A percentile compares a stretch with the other conserved stretches of the same genome.
Evolutionary conservation across 1,284 basidiomycete genomes (phyloP).

Genomic region (Marasmius fiardii): DNA sequence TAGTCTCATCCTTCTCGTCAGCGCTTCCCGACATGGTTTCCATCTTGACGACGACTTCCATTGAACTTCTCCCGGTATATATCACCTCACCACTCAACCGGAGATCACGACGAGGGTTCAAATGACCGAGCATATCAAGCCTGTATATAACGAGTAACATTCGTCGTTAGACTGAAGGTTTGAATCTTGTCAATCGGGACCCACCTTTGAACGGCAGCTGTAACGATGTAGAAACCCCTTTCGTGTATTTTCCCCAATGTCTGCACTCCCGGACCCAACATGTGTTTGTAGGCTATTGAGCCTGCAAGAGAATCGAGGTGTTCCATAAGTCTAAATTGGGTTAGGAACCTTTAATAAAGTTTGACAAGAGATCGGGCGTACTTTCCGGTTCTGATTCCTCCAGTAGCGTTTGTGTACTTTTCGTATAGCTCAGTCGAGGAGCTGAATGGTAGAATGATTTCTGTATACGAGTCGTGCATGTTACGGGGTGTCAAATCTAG

Average conservation of each 20-base stretch:
- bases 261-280: slow-evolving; percentile 60
- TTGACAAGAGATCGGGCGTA: slow-evolving; percentile 18
- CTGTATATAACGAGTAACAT: slow-evolving; percentile 27
- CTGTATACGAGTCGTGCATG: slow-evolving; percentile 72
- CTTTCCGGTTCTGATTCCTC: slow-evolving; percentile 69
- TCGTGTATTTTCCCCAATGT: slow-evolving; percentile 51
- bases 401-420: slow-evolving; percentile 65
- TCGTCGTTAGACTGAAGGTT: slow-evolving; percentile 9
- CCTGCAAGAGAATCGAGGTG: slow-evolving; percentile 82
- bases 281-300: slow-evolving; percentile 80
- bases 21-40: slow-evolving; percentile 48
- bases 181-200: neutral
- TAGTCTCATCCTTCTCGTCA: slow-evolving; percentile 49
- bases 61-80: slow-evolving; percentile 72
- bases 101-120: slow-evolving; percentile 63
- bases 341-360: neutral
- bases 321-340: slow-evolving; percentile 51
- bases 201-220: slow-evolving; percentile 77
- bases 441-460: slow-evolving; percentile 60
- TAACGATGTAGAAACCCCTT: slow-evolving; percentile 77
- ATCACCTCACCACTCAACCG: slow-evolving; percentile 78
- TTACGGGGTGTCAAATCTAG: slow-evolving; percentile 38
- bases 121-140: slow-evolving; percentile 59
- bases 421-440: slow-evolving; percentile 57
- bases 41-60: slow-evolving; percentile 84